Base-by-base conservation (phyloP, 768 basidiomycete species). In the Leccinum disarticulatum region DNA sequence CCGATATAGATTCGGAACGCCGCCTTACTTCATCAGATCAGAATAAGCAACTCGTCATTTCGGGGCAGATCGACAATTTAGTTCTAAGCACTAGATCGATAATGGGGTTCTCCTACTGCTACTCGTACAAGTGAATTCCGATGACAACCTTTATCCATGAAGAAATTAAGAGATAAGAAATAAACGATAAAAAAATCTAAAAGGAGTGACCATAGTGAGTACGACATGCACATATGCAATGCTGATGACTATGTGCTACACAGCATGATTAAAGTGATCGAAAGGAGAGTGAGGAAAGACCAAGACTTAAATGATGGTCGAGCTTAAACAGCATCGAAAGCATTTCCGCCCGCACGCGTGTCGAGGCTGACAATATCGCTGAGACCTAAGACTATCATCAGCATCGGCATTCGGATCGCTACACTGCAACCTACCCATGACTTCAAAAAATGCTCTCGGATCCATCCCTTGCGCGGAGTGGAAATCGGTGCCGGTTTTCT, bases 401-500 rank as follows among this genome's bases (percentile, higher is more conserved):
- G 22, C 4, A 43, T 19, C 25, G 30, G 13, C 4, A 0, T 11
- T 35, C 10, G 10, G 4, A 27, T 58, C 15, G 3, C 51, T 50
- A 14, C 49, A 47, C 2, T 27, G 35, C 46, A 13, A 66, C 80
- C 50, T 70, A 86, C 86, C 87, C 87, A 90, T 87, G 55, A 88
- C 85, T 67, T 87, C 82, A 71, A 91, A 90, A 79, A 90, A 90
- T 48, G 82, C 79, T 68, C 86, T 87, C 8, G 89, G 89, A 64
- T 89, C 87, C 88, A 90, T 89, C 22, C 88, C 85, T 70, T 78
- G 69, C 0, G 81, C 80, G 8, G 80, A 79, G 27, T 68, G 61
- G 68, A 86, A 88, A 69, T 91, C 89, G 6, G 88, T 90, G 8
- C 89, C 89, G 3, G 88, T 90, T 76, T 88, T 87, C 76, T 87